Evolutionary conservation across 1,284 basidiomycete genomes (phyloP), one percentile per base, ranked within the genome.

Genomic region (Stereum hirsutum): DNA sequence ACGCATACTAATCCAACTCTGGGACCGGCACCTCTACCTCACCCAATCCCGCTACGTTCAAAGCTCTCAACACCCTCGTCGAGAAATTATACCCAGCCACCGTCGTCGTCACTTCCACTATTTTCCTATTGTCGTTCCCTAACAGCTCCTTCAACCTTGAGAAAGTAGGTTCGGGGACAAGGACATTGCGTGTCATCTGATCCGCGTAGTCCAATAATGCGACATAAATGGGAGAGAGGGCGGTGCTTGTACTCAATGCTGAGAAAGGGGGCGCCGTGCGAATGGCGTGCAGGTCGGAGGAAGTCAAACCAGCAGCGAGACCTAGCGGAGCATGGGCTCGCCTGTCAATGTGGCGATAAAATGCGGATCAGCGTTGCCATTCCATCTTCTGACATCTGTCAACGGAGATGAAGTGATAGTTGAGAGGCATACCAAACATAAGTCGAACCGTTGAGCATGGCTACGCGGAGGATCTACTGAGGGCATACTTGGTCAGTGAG

Each of bases 161-260:
- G 33, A 35, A 42, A 15, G 36, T 33, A 11, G 20, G 20, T 25
- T 42, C 20, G 8, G 41, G 41, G 2, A 42, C 41, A 2, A 15
- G 21, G 20, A 42, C 21, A 4, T 17, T 26, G 31, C 41, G 33
- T 15, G 31, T 42, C 27, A 42, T 32, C 12, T 42, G 33, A 23
- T 42, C 41, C 10, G 41, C 41, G 33, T 42, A 42, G 31, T 35
- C 32, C 11, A 42, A 25, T 11, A 33, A 31, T n/a, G 41, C 41
- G 41, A 27, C 19, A 23, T 25, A 24, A 24, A 42, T 5, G n/a
- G 30, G 21, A 17, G 30, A 11, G 10, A 42, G 8, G 17, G 28
- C 20, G 12, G n/a, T 23, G 4, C 24, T 25, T 23, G 32, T 27
- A 11, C 21, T 23, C 11, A 10, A 2, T 11, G 23, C 24, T 23